Evolutionary conservation across 148 eudicot genomes (phyloP).

Genomic region (Chenopodium album): DNA sequence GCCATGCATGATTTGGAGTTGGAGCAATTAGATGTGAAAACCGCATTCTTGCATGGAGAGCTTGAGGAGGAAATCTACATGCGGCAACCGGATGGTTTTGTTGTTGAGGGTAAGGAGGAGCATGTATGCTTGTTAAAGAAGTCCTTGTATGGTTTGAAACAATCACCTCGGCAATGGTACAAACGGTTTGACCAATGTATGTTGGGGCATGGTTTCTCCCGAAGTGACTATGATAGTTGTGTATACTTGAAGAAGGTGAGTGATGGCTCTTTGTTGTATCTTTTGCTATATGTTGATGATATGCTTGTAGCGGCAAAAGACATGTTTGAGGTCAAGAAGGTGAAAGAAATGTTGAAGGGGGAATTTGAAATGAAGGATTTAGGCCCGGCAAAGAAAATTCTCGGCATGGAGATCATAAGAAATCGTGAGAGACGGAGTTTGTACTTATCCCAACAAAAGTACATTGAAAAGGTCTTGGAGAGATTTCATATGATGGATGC

Average conservation of each 20-base stretch:
- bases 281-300: not conserved
- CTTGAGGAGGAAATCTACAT: no score
- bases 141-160: not conserved
- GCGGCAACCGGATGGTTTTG: no score
- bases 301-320: not conserved
- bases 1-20: no score
- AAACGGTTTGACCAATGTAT: not conserved
- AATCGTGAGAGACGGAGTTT: not conserved
- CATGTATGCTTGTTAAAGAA: not conserved
- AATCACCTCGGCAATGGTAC: not conserved
- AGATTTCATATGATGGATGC: no score
- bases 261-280: not conserved
- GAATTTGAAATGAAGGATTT: slow-evolving; percentile 3
- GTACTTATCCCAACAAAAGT: not conserved
- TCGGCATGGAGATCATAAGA: not conserved
- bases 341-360: not conserved
- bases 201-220: not conserved
- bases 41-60: no score
- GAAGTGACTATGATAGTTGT: not conserved
- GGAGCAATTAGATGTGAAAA: no score
- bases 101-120: no score
- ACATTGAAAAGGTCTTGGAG: not conserved
- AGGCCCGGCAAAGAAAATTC: not conserved
- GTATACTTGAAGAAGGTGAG: not conserved
- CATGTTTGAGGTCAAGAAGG: not conserved